Conservation (phyloP, 345 rosid species). For the Pugionium dolabratum region DNA sequence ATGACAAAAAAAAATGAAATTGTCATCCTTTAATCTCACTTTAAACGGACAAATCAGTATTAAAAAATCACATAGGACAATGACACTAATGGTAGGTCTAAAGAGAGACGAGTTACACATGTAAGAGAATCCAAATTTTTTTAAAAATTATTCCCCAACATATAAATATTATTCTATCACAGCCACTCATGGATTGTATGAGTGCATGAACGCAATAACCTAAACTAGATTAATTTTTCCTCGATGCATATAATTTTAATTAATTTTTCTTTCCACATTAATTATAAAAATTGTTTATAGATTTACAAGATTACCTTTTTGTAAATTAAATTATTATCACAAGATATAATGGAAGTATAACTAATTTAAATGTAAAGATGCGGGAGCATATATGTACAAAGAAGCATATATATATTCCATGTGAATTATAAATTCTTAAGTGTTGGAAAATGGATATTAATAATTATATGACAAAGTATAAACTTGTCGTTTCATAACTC, state of each 20-base stretch:
- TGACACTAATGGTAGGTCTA: too few species aligned
- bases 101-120: too few species aligned
- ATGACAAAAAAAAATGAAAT: too few species aligned
- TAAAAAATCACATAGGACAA: too few species aligned
- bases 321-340: not conserved
- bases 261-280: too few species aligned
- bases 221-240: not conserved
- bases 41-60: too few species aligned
- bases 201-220: conserved; percentile 29
- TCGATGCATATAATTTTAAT: not conserved
- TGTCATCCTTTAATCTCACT: too few species aligned
- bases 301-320: not conserved
- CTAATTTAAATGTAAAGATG: not conserved
- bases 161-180: conserved; percentile 11
- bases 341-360: not conserved
- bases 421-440: conserved; percentile 1
- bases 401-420: not conserved
- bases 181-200: conserved; percentile 26
- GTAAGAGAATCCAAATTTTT: too few species aligned
- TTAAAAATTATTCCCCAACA: too few species aligned
- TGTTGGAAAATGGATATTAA: conserved; percentile 5
- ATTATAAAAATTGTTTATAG: not conserved
- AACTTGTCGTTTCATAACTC: conserved; percentile 21
- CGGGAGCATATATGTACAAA: not conserved
- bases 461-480: not conserved